These are phyloP conservation scores for Castanospermum australe DNA, from an alignment of 306 rosid species.

Conservation along the genomic window DNA sequence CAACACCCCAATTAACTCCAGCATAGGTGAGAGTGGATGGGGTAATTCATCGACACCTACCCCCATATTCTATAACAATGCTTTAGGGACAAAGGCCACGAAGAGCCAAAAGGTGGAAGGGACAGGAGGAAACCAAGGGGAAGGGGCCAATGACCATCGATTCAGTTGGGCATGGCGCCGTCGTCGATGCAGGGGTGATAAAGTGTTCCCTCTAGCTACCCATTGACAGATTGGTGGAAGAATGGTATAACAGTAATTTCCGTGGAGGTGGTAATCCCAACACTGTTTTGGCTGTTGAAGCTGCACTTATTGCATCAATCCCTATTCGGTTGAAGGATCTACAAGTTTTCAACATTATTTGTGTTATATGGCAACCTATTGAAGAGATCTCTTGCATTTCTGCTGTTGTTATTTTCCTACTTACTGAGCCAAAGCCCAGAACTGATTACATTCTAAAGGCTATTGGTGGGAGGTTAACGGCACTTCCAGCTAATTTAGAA, in stretches of 20 bases:
- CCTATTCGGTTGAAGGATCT: constrained; percentile 99
- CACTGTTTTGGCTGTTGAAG: constrained; percentile 89
- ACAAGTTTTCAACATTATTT: constrained; percentile 79
- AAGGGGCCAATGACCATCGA: too few species aligned
- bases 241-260: constrained; percentile 83
- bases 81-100: too few species aligned
- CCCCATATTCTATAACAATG: too few species aligned
- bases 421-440: constrained; percentile 92
- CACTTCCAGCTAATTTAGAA: constrained; percentile 94
- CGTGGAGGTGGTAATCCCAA: constrained; percentile 99
- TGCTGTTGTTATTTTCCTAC: constrained; percentile 95
- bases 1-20: too few species aligned
- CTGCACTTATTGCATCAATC: constrained; percentile 94
- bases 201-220: too few species aligned
- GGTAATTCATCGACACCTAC: too few species aligned
- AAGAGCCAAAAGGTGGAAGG: too few species aligned
- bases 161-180: too few species aligned
- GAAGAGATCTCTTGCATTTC: constrained; percentile 99
- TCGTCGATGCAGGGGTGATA: too few species aligned
- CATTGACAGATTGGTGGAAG: too few species aligned
- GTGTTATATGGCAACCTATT: constrained; percentile 95
- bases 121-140: too few species aligned
- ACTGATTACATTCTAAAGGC: constrained; percentile 90
- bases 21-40: too few species aligned
- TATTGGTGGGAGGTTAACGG: constrained; percentile 94